phyloP scores from a whole-genome alignment of 805 yeast species.

The Metschnikowia kofuensis region DNA sequence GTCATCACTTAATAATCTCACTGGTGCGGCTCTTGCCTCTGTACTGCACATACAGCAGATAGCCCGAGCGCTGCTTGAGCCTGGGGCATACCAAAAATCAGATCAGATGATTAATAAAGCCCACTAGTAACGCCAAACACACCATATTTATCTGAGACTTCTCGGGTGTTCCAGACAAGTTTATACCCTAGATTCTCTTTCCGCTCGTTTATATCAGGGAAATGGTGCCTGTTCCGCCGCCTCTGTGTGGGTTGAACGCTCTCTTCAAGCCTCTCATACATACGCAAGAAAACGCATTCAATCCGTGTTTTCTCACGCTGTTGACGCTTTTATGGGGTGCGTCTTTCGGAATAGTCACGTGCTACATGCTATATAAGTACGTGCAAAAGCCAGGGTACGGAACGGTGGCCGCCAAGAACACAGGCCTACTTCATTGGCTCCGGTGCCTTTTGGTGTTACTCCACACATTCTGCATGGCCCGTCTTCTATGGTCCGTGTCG shows the following conservation, averaged over 20 bases:
- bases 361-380: neutral
- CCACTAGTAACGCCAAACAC: too few species aligned
- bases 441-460: slow-evolving; percentile 20
- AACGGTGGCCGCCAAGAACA: slow-evolving; percentile 18
- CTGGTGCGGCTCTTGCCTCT: too few species aligned
- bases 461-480: slow-evolving; percentile 16
- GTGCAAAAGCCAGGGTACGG: slow-evolving; percentile 16
- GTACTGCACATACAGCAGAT: too few species aligned
- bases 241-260: slow-evolving; percentile 18
- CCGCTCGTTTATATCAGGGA: neutral
- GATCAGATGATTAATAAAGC: too few species aligned
- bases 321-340: slow-evolving; percentile 11
- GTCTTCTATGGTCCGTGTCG: slow-evolving; percentile 14
- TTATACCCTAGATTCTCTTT: neutral
- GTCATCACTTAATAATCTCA: too few species aligned
- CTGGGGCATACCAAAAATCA: too few species aligned
- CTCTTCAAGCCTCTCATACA: slow-evolving; percentile 23
- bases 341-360: slow-evolving; percentile 5
- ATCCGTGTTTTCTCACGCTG: slow-evolving; percentile 30
- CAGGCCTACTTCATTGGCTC: slow-evolving; percentile 25
- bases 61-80: too few species aligned
- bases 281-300: slow-evolving; percentile 29
- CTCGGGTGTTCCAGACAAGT: neutral
- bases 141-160: too few species aligned
- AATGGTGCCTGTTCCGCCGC: slow-evolving; percentile 13